These are phyloP conservation scores for Margaritispora aquatica DNA, from an alignment of 495 filamentous ascomycete species.

Conservation along the genomic window DNA sequence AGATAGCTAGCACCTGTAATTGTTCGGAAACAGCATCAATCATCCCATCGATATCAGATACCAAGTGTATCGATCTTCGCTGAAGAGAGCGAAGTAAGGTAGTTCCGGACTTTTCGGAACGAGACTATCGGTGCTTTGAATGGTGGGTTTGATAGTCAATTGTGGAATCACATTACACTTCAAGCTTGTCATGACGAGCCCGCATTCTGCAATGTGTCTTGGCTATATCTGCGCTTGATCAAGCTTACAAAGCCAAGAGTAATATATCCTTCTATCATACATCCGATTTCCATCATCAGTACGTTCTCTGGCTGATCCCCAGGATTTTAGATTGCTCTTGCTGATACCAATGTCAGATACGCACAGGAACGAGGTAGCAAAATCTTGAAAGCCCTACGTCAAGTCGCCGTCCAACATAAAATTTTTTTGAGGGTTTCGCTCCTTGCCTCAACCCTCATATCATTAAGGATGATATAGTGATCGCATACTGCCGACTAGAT, in stretches of 20 bases:
- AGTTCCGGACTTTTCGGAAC: slow-evolving; percentile 17
- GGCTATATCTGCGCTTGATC: slow-evolving; percentile 11
- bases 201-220: slow-evolving; percentile 4
- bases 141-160: slow-evolving; percentile 6
- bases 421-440: slow-evolving; percentile 6
- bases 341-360: neutral
- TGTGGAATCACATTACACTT: slow-evolving; percentile 14
- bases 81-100: slow-evolving; percentile 8
- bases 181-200: slow-evolving; percentile 13
- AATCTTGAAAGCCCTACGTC: slow-evolving; percentile 9
- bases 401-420: neutral
- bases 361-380: slow-evolving; percentile 13
- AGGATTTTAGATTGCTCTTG: neutral
- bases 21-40: no score
- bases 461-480: slow-evolving; percentile 13
- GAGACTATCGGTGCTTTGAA: slow-evolving; percentile 10
- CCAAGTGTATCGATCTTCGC: neutral
- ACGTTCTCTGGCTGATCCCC: neutral
- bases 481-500: slow-evolving; percentile 12
- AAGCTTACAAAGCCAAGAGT: neutral
- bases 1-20: neutral
- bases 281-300: neutral
- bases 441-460: slow-evolving; percentile 9
- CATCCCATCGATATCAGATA: neutral
- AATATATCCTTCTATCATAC: neutral